Conservation (phyloP, 805 yeast species). For the Candida railenensis region DNA sequence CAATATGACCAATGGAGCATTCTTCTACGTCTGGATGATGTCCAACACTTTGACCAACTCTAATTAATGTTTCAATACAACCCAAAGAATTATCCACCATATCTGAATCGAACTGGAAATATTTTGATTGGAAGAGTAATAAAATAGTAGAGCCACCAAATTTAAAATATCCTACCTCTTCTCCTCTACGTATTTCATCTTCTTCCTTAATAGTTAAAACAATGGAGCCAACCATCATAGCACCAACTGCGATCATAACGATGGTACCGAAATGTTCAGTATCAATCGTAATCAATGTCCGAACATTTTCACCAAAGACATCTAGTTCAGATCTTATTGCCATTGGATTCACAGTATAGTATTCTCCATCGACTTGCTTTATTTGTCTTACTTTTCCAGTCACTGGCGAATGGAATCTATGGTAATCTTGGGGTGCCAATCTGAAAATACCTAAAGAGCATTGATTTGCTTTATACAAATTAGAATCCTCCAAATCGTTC, state of each 20-base stretch:
- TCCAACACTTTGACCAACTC: conserved; percentile 92
- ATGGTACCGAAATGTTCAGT: conserved; percentile 78
- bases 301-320: conserved; percentile 88
- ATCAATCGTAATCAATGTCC: conserved; percentile 75
- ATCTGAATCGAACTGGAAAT: conserved; percentile 70
- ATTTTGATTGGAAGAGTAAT: conserved; percentile 53
- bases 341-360: conserved; percentile 97
- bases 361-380: conserved; percentile 76
- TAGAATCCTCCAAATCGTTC: conserved; percentile 40
- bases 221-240: conserved; percentile 98
- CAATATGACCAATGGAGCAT: conserved; percentile 45
- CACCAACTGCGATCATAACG: conserved; percentile 82
- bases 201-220: conserved; percentile 67
- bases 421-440: conserved; percentile 96
- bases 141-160: conserved; percentile 94
- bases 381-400: conserved; percentile 70
- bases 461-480: conserved; percentile 30
- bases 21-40: conserved; percentile 57
- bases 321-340: conserved; percentile 86
- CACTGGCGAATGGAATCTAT: conserved; percentile 88
- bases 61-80: conserved; percentile 76
- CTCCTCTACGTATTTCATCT: conserved; percentile 59
- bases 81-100: conserved; percentile 63
- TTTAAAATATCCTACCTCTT: conserved; percentile 90
- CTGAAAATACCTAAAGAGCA: conserved; percentile 79